These are phyloP conservation scores for Chaetomium globosum DNA, from an alignment of 2,329 filamentous ascomycete genomes.

Conservation along the genomic window DNA sequence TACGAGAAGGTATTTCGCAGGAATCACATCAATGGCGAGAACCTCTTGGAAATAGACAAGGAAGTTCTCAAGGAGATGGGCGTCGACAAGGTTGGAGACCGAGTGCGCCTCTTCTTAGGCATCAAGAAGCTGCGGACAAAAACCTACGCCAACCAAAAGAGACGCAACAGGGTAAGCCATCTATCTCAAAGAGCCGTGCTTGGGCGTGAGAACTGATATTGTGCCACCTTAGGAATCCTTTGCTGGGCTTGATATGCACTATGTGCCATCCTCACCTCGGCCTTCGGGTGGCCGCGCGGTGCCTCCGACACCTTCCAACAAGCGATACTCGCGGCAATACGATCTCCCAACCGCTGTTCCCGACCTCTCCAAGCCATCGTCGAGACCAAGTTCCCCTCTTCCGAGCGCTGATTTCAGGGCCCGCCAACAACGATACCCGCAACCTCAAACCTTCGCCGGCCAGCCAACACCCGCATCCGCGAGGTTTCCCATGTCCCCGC, in stretches of 20 bases:
- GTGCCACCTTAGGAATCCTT: slow-evolving; percentile 70
- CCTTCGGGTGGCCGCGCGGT: slow-evolving; percentile 55
- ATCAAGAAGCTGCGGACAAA: slow-evolving; percentile 82
- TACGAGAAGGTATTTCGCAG: slow-evolving; percentile 87
- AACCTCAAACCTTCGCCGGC: slow-evolving; percentile 40
- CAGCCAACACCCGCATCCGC: slow-evolving; percentile 49
- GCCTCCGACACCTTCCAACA: slow-evolving; percentile 53
- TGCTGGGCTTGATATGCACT: slow-evolving; percentile 71
- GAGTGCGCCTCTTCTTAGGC: slow-evolving; percentile 83
- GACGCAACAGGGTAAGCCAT: slow-evolving; percentile 75
- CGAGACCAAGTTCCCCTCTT: slow-evolving; percentile 71
- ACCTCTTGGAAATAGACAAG: slow-evolving; percentile 95
- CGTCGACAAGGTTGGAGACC: slow-evolving; percentile 95
- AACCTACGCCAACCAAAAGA: slow-evolving; percentile 75
- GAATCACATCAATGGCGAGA: slow-evolving; percentile 97
- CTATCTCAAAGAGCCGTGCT: neutral
- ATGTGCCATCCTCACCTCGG: slow-evolving; percentile 64
- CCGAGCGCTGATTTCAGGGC: slow-evolving; percentile 59
- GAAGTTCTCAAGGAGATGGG: slow-evolving; percentile 96
- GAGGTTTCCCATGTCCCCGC: slow-evolving; percentile 62
- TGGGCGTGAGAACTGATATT: slow-evolving; percentile 25
- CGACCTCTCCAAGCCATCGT: slow-evolving; percentile 58
- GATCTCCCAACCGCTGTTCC: slow-evolving; percentile 47
- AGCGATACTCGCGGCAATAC: slow-evolving; percentile 66
- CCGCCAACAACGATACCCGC: slow-evolving; percentile 62